Evolutionary conservation across 2,329 filamentous ascomycete species (phyloP).

Genomic region (Colletotrichum higginsianum): DNA sequence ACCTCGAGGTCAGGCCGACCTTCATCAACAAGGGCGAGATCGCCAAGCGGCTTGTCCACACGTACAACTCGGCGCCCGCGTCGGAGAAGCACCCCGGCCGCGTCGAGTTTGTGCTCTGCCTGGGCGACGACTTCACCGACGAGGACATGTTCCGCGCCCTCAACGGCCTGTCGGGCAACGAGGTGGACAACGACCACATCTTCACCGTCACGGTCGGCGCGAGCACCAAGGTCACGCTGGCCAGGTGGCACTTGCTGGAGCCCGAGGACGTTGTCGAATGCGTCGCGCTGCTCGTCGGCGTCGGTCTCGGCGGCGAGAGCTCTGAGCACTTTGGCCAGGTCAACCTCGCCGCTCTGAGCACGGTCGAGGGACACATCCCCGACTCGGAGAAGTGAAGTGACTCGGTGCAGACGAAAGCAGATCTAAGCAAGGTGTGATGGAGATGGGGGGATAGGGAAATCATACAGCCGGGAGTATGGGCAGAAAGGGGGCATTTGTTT

Average conservation of each 20-base stretch:
- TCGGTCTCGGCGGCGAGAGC: constrained; percentile 56
- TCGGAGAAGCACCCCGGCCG: constrained; percentile 63
- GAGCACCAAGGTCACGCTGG: constrained; percentile 91
- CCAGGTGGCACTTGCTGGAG: constrained; percentile 91
- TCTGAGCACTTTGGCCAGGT: constrained; percentile 65
- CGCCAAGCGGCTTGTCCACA: constrained; percentile 83
- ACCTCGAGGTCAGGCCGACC: constrained; percentile 94
- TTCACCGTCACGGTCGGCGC: constrained; percentile 95
- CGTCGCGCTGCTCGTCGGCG: constrained; percentile 69
- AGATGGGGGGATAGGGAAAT: neutral
- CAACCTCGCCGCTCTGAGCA: constrained; percentile 69
- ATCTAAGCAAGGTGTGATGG: constrained; percentile 10
- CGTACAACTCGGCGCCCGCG: constrained; percentile 72
- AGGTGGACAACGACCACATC: constrained; percentile 75
- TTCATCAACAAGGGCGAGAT: constrained; percentile 99
- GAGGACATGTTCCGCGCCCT: constrained; percentile 96
- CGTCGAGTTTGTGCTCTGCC: constrained; percentile 89
- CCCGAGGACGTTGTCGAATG: constrained; percentile 88
- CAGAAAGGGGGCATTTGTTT: constrained; percentile 25
- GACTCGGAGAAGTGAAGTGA: constrained; percentile 35
- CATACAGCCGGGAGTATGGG: constrained; percentile 41
- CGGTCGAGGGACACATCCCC: constrained; percentile 68
- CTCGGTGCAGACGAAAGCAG: neutral
- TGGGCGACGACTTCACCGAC: constrained; percentile 97
- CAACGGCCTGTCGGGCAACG: constrained; percentile 68